phyloP scores from a whole-genome alignment of 257 asterid genomes.

The Haberlea rhodopensis region DNA sequence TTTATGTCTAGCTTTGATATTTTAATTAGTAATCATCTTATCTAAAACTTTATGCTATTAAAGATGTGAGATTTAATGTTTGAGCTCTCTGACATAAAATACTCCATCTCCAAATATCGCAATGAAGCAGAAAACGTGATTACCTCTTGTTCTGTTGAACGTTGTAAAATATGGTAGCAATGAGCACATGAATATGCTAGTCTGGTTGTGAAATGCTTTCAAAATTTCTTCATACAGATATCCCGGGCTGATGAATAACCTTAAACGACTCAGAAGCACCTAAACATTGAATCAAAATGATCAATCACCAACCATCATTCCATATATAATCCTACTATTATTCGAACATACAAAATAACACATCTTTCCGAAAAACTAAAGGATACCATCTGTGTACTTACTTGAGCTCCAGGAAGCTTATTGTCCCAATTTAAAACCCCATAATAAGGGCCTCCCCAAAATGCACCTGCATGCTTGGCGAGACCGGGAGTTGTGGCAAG shows the following conservation, averaged over 20 bases:
- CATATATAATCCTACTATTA: no score
- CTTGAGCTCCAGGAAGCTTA: slow-evolving; percentile 94
- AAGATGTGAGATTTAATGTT: no score
- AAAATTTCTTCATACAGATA: no score
- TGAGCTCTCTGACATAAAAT: neutral
- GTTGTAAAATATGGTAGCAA: slow-evolving; percentile 76
- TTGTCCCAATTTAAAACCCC: slow-evolving; percentile 98
- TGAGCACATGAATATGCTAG: slow-evolving; percentile 87
- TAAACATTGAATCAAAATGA: slow-evolving; percentile 24
- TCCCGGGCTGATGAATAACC: no score
- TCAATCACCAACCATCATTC: neutral
- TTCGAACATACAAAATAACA: neutral
- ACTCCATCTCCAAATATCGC: no score
- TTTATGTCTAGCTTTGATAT: no score
- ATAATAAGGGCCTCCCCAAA: slow-evolving; percentile 84
- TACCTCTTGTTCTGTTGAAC: slow-evolving; percentile 85
- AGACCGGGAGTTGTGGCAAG: slow-evolving; percentile 76
- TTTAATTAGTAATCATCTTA: no score
- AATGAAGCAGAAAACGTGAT: neutral
- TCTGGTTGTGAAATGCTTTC: no score
- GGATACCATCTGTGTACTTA: slow-evolving; percentile 30
- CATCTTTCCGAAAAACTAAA: no score
- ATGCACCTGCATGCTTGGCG: slow-evolving; percentile 91
- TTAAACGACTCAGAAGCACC: no score
- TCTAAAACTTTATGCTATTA: no score